Evolutionary conservation across 2,329 filamentous ascomycete genomes (phyloP).

Genomic region (Aotearoamyces nothofagi): DNA sequence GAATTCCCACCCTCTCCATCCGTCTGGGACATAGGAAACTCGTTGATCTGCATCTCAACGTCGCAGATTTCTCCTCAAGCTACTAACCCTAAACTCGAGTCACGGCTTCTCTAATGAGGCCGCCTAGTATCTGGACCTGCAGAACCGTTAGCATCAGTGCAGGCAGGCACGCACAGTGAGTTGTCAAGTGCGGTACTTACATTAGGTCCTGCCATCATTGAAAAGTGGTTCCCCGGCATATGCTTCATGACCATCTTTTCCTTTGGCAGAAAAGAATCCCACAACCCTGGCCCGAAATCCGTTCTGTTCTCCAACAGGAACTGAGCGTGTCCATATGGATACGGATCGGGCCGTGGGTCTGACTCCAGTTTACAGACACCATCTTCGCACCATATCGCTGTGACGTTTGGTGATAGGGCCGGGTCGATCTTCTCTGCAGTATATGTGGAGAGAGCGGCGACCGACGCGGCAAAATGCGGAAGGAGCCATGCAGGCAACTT

Average conservation of each 20-base stretch:
- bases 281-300: constrained; percentile 55
- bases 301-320: constrained; percentile 62
- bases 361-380: constrained; percentile 54
- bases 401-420: constrained; percentile 42
- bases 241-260: constrained; percentile 47
- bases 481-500: constrained; percentile 60
- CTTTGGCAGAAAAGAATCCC: constrained; percentile 48
- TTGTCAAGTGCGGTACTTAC: constrained; percentile 22
- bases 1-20: no score
- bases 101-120: constrained; percentile 4
- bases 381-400: constrained; percentile 57
- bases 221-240: constrained; percentile 62
- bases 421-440: constrained; percentile 46
- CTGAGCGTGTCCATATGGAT: constrained; percentile 42
- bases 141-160: constrained; percentile 9
- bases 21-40: no score
- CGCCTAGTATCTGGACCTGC: constrained; percentile 3
- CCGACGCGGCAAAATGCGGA: constrained; percentile 56
- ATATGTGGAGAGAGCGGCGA: constrained; percentile 54
- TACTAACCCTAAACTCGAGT: no score
- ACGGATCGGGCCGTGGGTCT: constrained; percentile 48
- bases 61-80: no score
- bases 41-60: no score
- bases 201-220: constrained; percentile 53
- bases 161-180: constrained; percentile 9